A percentile compares a stretch with the other conserved stretches of the same genome.
These are phyloP conservation scores for Auricularia cornea DNA, from an alignment of 768 basidiomycete genomes.

Conservation along the genomic window DNA sequence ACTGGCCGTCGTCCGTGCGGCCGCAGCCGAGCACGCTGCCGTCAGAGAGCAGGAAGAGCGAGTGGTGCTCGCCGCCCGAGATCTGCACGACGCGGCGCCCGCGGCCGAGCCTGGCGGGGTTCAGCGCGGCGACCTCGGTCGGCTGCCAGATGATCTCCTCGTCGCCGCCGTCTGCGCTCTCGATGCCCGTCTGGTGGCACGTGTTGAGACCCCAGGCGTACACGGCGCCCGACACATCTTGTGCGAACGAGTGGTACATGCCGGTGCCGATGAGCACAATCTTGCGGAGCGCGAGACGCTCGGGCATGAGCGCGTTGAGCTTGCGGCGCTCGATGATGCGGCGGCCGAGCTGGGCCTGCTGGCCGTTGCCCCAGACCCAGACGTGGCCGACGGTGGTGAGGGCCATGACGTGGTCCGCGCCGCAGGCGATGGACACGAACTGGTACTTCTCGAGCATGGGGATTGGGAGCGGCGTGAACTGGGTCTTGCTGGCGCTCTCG, in stretches of 20 bases:
- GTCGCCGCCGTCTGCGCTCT: constrained; percentile 32
- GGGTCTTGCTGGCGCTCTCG: constrained; percentile 16
- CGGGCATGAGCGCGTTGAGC: constrained; percentile 34
- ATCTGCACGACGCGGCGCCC: constrained; percentile 65
- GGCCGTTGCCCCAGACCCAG: constrained; percentile 38
- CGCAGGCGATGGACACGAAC: constrained; percentile 17
- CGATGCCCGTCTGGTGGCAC: constrained; percentile 59
- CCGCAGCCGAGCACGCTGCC: constrained; percentile 87
- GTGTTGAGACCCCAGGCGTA: constrained; percentile 41
- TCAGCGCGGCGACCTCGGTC: constrained; percentile 53
- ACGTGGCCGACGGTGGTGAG: constrained; percentile 38
- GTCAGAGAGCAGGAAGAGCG: constrained; percentile 74
- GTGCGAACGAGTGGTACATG: constrained; percentile 38
- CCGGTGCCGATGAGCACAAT: constrained; percentile 36
- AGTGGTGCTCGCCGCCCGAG: constrained; percentile 79
- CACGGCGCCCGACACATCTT: constrained; percentile 32
- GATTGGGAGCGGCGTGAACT: constrained; percentile 7
- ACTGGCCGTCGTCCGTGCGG: constrained; percentile 73
- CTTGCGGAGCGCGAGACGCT: constrained; percentile 29
- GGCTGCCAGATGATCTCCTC: constrained; percentile 57
- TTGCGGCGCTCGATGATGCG: constrained; percentile 34
- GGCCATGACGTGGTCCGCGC: constrained; percentile 39
- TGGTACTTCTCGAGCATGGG: constrained; percentile 3
- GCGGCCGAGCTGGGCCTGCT: constrained; percentile 38
- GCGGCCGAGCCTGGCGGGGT: constrained; percentile 44